phyloP scores from a whole-genome alignment of 169 alveolate species.

The Plasmodium fragile region DNA sequence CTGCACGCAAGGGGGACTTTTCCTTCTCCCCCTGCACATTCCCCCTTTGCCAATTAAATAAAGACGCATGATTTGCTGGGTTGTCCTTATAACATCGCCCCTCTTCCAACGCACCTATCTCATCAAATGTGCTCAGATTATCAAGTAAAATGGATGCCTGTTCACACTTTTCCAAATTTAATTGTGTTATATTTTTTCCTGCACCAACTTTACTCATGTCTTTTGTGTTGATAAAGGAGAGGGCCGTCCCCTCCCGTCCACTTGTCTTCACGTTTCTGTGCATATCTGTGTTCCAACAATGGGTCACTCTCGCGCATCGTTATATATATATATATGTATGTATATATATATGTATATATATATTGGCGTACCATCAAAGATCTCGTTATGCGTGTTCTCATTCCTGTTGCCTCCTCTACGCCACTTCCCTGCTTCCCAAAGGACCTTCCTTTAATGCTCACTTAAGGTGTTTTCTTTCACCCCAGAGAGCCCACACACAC shows the following conservation, averaged over 20 bases:
- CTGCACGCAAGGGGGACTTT: not conserved
- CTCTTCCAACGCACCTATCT: not conserved
- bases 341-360: too few species aligned
- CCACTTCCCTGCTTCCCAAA: not conserved
- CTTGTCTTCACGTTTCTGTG: not conserved
- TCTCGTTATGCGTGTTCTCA: not conserved
- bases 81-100: not conserved
- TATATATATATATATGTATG: not conserved
- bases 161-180: slow-evolving; percentile 42
- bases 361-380: not conserved
- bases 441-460: not conserved
- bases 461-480: not conserved
- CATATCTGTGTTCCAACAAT: not conserved
- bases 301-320: slow-evolving; percentile 3
- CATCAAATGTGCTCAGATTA: slow-evolving; percentile 23
- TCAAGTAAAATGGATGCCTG: slow-evolving; percentile 65
- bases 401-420: not conserved
- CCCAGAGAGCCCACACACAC: not conserved
- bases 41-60: not conserved
- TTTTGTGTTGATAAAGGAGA: not conserved
- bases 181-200: slow-evolving; percentile 13
- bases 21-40: not conserved
- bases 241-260: not conserved
- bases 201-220: not conserved
- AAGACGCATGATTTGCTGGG: not conserved